Percentiles rank a stretch among this genome's conserved stretches.
Conservation (phyloP, 2,329 filamentous ascomycete species). For the Orbilia quercus region DNA sequence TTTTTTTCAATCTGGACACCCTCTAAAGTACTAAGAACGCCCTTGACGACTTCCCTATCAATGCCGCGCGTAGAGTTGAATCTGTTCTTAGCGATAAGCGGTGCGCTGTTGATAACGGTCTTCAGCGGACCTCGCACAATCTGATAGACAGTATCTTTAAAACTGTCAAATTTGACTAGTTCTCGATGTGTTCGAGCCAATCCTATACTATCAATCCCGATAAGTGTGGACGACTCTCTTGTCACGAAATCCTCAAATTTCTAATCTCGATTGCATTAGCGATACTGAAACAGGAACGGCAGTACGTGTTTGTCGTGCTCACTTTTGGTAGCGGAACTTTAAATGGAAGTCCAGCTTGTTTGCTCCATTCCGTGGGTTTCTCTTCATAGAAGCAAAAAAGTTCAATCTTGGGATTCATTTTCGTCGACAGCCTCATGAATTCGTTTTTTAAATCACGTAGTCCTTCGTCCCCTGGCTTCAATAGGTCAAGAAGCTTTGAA, state of each 20-base stretch:
- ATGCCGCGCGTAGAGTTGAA: conserved; percentile 63
- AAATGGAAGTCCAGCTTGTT: conserved; percentile 62
- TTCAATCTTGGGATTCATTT: conserved; percentile 63
- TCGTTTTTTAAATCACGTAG: conserved; percentile 63
- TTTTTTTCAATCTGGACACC: conserved; percentile 62
- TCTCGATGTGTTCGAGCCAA: conserved; percentile 64
- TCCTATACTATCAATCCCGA: conserved; percentile 62
- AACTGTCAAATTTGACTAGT: conserved; percentile 65
- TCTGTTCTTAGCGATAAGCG: conserved; percentile 62
- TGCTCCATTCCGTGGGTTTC: conserved; percentile 63
- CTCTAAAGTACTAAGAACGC: conserved; percentile 62
- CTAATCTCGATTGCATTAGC: conserved; percentile 58
- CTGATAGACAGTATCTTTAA: conserved; percentile 63
- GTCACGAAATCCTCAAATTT: conserved; percentile 64
- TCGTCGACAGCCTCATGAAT: conserved; percentile 63
- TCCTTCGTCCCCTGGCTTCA: conserved; percentile 64
- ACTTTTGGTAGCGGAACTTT: conserved; percentile 53
- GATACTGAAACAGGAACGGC: not conserved
- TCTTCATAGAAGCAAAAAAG: conserved; percentile 65
- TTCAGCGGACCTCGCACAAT: conserved; percentile 63
- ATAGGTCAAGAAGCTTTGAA: conserved; percentile 64
- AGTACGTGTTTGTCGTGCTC: not conserved
- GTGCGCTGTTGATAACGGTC: conserved; percentile 63
- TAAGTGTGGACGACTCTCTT: conserved; percentile 64
- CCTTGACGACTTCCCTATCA: conserved; percentile 62